phyloP scores from a whole-genome alignment of 805 yeast genomes.

The Zygosaccharomyces pseudorouxii region DNA sequence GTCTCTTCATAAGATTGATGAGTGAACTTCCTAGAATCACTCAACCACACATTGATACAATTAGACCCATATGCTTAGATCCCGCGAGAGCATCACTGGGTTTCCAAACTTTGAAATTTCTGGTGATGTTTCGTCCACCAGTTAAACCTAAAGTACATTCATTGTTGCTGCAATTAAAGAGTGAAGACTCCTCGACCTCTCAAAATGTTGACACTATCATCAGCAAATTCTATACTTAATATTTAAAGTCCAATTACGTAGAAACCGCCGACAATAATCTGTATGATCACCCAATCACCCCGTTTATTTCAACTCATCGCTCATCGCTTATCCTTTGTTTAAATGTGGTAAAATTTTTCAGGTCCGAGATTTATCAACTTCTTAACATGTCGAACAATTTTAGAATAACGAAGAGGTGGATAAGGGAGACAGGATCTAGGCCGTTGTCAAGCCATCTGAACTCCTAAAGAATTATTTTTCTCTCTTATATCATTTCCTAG shows the following conservation, averaged over 20 bases:
- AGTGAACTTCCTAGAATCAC: conserved; percentile 83
- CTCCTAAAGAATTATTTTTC: neutral
- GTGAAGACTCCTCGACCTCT: conserved; percentile 24
- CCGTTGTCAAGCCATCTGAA: neutral
- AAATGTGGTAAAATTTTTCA: conserved; percentile 5
- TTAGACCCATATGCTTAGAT: conserved; percentile 74
- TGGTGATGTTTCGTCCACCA: conserved; percentile 90
- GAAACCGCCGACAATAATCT: neutral
- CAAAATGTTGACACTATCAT: conserved; percentile 29
- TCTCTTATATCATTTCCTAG: neutral
- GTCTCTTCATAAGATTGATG: conserved; percentile 71
- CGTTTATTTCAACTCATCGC: neutral
- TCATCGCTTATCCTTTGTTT: conserved; percentile 4
- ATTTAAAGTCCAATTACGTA: too few species aligned
- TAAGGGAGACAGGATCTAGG: neutral
- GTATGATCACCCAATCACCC: conserved; percentile 11
- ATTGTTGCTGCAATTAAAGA: conserved; percentile 25
- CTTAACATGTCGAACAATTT: neutral
- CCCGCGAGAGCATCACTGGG: conserved; percentile 82
- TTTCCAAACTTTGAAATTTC: conserved; percentile 71
- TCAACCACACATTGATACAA: conserved; percentile 53
- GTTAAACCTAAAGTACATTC: conserved; percentile 42
- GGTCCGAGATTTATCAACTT: conserved; percentile 2
- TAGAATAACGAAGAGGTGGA: neutral
- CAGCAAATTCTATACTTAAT: conserved; percentile 21